Evolutionary conservation across 2,329 filamentous ascomycete genomes (phyloP), one percentile per base, ranked within the genome.

Genomic region (Amesomyces nigricolor): DNA sequence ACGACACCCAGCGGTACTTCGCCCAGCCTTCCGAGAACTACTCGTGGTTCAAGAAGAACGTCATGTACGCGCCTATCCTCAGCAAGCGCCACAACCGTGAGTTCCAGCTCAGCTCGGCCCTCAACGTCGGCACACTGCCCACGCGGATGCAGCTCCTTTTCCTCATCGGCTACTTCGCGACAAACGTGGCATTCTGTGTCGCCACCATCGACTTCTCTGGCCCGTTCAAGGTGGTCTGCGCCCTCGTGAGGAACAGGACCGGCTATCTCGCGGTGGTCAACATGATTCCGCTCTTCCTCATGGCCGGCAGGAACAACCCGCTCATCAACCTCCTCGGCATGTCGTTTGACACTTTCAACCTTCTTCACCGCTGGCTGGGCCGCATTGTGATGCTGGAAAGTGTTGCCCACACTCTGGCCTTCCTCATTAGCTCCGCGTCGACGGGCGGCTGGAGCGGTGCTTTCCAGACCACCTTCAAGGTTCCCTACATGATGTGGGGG

Each of bases 321-420:
- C 75, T 92, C 61, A 89, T 91, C 66, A 76, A 76, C 58, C 74
- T 87, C 61, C 77, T 89, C 51, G 83, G 83, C 58, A 83, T 91
- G 61, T 88, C 86, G 4, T 92, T 91, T 69, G 88, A 92, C 69
- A 89, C 86, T 1, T 91, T 88, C 77, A 92, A 91, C 73, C 72
- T 92, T 58, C 76, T 91, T 56, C 88, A 92, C 71, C 81, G 88
- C 59, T 91, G 88, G 88, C 80, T 90, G 60, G 88, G 88, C 63
- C 83, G 88, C 39, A 88, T 91, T 57, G 86, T 88, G 26, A 78
- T 87, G 16, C 71, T 89, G 13, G 86, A 92, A 68, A 77, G 83
- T 9, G 62, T 91, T 40, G 74, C 79, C 30, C 88, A 91, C 70
- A 82, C 81, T 1, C 66, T 82, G 39, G 79, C 85, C 50, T 89